Evolutionary conservation across 148 eudicot species (phyloP), one percentile per base, ranked within the genome.

Genomic region (Vaccinium vitisidaea): DNA sequence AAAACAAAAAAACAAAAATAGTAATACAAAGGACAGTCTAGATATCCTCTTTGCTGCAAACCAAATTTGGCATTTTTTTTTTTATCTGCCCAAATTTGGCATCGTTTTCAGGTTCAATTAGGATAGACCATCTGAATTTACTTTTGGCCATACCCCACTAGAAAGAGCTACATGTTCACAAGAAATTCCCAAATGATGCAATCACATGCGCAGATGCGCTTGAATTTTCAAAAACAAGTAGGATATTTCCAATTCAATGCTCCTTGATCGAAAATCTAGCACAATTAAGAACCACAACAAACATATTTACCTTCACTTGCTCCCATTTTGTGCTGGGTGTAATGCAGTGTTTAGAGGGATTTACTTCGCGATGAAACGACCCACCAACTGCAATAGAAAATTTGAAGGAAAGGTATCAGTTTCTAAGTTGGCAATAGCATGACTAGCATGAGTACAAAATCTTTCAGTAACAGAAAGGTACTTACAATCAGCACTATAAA

Each of bases 321-420:
- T 97, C 98, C 99, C 98, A 97, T 81, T 97, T 97, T 83, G 96
- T 95, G 90, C 93, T 89, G 54, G 99, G 93, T 54, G 98, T 92
- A 85, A 97, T 95, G 78, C 92, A 88, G 54, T 85, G 79, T 83
- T 95, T 97, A 36, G 91, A 87, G 83, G 89, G 78, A 77, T 83
- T 90, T 73, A 75, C 89, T 80, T 97, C 97, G 56, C 88, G 87
- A 32, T 89, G 88, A 73, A 90, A 93, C 39, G 93, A 87, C 61
- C 93, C 95, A 83, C 84, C 93, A 87, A 85, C 98, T 95, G 85
- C 86, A 84, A 53, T 23, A 70, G 88, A 86, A 52, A 82, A 55
- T 23, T 46, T 56, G 50, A 74, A 49, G n/a, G 39, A 50, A 85
- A 74, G 52, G 18, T 19, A 79, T 56, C 83, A 76, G 76, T 75